Evolutionary conservation across 2,329 filamentous ascomycete genomes (phyloP).

Genomic region (Pseudogymnoascus sp.): DNA sequence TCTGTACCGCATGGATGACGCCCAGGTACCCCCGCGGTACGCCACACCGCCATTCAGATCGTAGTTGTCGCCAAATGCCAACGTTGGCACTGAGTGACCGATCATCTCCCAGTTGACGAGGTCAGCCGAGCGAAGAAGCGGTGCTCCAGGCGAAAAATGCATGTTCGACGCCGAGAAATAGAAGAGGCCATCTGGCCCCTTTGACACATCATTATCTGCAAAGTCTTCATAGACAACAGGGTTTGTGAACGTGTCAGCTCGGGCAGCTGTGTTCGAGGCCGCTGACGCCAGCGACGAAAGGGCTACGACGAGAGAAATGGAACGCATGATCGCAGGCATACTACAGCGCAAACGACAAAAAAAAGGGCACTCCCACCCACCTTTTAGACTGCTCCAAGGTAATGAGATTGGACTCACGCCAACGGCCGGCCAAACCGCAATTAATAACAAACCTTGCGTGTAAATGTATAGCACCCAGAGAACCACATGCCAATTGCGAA

Average conservation of each 20-base stretch:
- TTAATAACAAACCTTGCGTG: not conserved
- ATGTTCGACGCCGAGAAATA: conserved; percentile 49
- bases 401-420: not conserved
- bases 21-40: conserved; percentile 49
- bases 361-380: not conserved
- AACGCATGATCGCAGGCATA: not conserved
- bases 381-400: not conserved
- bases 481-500: not conserved
- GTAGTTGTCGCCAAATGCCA: conserved; percentile 40
- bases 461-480: not conserved
- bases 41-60: conserved; percentile 35
- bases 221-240: conserved; percentile 49
- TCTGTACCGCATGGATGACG: conserved; percentile 43
- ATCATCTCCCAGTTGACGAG: conserved; percentile 43
- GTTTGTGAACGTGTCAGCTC: conserved; percentile 27
- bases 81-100: conserved; percentile 36
- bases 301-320: not conserved
- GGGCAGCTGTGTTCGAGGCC: not conserved
- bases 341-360: not conserved
- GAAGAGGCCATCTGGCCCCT: conserved; percentile 36
- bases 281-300: conserved; percentile 1
- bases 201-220: conserved; percentile 46
- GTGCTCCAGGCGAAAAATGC: conserved; percentile 48
- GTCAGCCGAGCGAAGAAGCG: conserved; percentile 45
- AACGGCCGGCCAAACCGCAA: not conserved